These are phyloP conservation scores for Royoungia palumana DNA, from an alignment of 768 basidiomycete genomes.

Conservation along the genomic window DNA sequence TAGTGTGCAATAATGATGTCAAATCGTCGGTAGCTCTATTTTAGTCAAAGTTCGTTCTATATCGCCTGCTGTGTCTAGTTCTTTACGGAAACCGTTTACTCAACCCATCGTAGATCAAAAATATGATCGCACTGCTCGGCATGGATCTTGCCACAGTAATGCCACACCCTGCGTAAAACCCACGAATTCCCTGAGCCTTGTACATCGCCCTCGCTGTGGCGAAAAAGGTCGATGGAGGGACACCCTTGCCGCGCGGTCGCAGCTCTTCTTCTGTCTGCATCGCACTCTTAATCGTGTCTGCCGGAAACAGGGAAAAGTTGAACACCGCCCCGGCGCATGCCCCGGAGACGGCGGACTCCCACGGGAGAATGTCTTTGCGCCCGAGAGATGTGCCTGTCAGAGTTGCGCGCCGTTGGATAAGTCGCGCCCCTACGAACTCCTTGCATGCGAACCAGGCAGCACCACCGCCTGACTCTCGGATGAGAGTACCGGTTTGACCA, in stretches of 20 bases:
- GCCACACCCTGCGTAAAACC: slow-evolving; percentile 90
- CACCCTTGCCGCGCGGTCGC: slow-evolving; percentile 44
- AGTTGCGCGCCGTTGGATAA: slow-evolving; percentile 49
- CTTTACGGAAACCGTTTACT: slow-evolving; percentile 46
- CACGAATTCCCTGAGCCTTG: slow-evolving; percentile 67
- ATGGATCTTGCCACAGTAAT: slow-evolving; percentile 83
- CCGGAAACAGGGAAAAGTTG: slow-evolving; percentile 89
- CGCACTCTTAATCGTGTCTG: slow-evolving; percentile 90
- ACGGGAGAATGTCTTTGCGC: slow-evolving; percentile 55
- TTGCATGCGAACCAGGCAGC: slow-evolving; percentile 91
- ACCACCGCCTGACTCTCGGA: slow-evolving; percentile 90
- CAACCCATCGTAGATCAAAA: slow-evolving; percentile 86
- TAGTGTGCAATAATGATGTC: no score
- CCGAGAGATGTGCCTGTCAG: slow-evolving; percentile 23
- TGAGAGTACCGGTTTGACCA: slow-evolving; percentile 89
- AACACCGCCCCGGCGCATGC: slow-evolving; percentile 84
- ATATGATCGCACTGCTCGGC: slow-evolving; percentile 90
- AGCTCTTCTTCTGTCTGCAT: slow-evolving; percentile 94
- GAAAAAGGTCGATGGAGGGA: slow-evolving; percentile 42
- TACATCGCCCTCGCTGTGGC: slow-evolving; percentile 71
- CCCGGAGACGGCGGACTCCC: slow-evolving; percentile 84
- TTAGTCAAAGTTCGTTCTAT: background rate
- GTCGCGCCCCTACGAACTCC: slow-evolving; percentile 64
- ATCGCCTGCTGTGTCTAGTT: background rate
- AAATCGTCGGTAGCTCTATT: no score